Evolutionary conservation across 1,139 yeast genomes (phyloP), one percentile per base, ranked within the genome.

Genomic region (Blastobotrys arbuscula): DNA sequence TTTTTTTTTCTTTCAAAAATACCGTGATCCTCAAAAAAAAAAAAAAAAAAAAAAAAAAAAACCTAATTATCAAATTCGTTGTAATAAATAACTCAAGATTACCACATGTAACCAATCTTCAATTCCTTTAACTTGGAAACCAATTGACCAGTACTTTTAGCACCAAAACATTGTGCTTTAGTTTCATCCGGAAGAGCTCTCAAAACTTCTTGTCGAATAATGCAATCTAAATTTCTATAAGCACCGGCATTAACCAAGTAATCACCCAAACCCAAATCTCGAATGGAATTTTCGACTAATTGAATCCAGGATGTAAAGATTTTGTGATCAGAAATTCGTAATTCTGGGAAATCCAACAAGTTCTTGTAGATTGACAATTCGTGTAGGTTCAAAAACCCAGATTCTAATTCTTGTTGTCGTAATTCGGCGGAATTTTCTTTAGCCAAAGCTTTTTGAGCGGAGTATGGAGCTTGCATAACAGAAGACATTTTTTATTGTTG

Each of bases 31-130:
- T n/a, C n/a, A n/a, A n/a, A n/a, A n/a, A n/a, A n/a, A n/a, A n/a
- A n/a, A n/a, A n/a, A n/a, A n/a, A n/a, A n/a, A n/a, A n/a, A n/a
- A n/a, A n/a, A n/a, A n/a, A n/a, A n/a, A n/a, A n/a, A n/a, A n/a
- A n/a, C n/a, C n/a, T n/a, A n/a, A n/a, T n/a, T n/a, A n/a, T n/a
- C n/a, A n/a, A n/a, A n/a, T n/a, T n/a, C n/a, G n/a, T n/a, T n/a
- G n/a, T n/a, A n/a, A n/a, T n/a, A n/a, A n/a, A n/a, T n/a, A n/a
- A n/a, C n/a, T n/a, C n/a, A 19, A 18, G 20, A 18, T 42, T 47
- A 47, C 49, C 49, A 47, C 49, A 47, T 47, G 46, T 47, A 47
- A 34, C 45, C 45, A 36, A 47, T 31, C 49, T 47, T 47, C 34
- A 47, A 35, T 19, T 37, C 42, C 43, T 47, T 47, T 31, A 47